A percentile compares a stretch with the other conserved stretches of the same genome.
Evolutionary conservation across 2,329 filamentous ascomycete species (phyloP).

Genomic region (Tolypocladium amazonense): DNA sequence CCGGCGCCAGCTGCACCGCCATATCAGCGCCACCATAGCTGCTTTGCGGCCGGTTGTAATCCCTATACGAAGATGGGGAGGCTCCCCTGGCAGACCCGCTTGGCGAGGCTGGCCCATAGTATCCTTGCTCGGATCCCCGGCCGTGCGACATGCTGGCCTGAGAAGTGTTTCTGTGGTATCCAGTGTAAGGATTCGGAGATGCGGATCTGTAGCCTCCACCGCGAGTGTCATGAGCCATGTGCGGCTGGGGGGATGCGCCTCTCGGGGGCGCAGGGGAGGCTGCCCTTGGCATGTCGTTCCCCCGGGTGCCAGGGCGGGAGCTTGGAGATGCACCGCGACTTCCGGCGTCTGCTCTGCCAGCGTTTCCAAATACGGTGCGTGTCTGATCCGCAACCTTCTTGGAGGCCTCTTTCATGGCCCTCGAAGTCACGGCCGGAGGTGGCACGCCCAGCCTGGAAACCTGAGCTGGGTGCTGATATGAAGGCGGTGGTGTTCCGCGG

Average conservation of each 20-base stretch:
- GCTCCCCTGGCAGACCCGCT: conserved; percentile 33
- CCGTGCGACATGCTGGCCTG: conserved; percentile 29
- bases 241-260: conserved; percentile 51
- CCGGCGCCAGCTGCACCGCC: conserved; percentile 56
- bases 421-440: conserved; percentile 82
- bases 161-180: conserved; percentile 24
- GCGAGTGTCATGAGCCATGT: conserved; percentile 35
- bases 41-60: conserved; percentile 40
- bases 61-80: conserved; percentile 37
- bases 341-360: conserved; percentile 17
- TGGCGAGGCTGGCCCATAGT: conserved; percentile 42
- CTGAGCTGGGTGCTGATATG: conserved; percentile 58
- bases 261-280: conserved; percentile 61
- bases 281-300: conserved; percentile 46
- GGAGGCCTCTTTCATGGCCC: conserved; percentile 91
- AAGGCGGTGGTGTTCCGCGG: conserved; percentile 73
- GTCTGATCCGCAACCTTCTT: conserved; percentile 80
- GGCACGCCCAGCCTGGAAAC: conserved; percentile 77
- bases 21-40: conserved; percentile 43
- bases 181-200: conserved; percentile 55
- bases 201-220: conserved; percentile 33
- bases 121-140: conserved; percentile 37
- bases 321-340: conserved; percentile 24
- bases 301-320: conserved; percentile 49
- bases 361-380: conserved; percentile 59